These are phyloP conservation scores for Aspergillus fructus DNA, from an alignment of 2,329 filamentous ascomycete genomes.

Conservation along the genomic window DNA sequence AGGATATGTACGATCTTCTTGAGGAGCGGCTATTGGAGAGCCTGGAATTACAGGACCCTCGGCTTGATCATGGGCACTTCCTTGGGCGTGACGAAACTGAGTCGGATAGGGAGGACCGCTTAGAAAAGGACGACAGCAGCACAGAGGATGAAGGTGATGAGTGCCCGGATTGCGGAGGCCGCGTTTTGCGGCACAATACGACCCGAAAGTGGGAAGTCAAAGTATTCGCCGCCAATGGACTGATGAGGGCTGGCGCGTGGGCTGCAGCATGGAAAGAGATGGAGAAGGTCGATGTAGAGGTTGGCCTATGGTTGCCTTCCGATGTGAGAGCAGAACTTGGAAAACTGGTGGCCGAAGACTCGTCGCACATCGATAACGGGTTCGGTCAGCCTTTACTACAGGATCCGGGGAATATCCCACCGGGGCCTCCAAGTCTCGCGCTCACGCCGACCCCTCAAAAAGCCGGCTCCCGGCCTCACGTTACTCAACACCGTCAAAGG, in stretches of 20 bases:
- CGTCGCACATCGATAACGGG: constrained; percentile 20
- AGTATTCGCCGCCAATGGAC: constrained; percentile 89
- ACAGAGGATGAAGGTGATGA: constrained; percentile 41
- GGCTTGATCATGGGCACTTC: constrained; percentile 61
- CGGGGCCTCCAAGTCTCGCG: constrained; percentile 6
- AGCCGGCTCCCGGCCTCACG: not conserved
- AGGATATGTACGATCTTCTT: constrained; percentile 61
- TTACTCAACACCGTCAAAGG: not conserved
- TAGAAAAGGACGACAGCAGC: constrained; percentile 34
- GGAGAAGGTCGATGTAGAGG: constrained; percentile 95
- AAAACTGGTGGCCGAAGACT: constrained; percentile 41
- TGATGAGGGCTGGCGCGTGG: constrained; percentile 93
- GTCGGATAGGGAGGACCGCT: constrained; percentile 24
- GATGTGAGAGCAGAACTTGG: constrained; percentile 54
- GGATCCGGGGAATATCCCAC: constrained; percentile 17
- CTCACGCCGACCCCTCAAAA: not conserved
- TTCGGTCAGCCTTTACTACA: constrained; percentile 13
- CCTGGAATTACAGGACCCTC: constrained; percentile 55
- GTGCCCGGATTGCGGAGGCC: constrained; percentile 52
- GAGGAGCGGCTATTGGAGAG: constrained; percentile 63
- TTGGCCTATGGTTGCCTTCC: constrained; percentile 67
- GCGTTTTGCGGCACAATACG: constrained; percentile 47
- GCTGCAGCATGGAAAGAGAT: constrained; percentile 93
- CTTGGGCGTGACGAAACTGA: constrained; percentile 37
- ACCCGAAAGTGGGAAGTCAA: constrained; percentile 66